Base-by-base conservation (phyloP, 2,329 filamentous ascomycete genomes). In the Elsinoe batatas region DNA sequence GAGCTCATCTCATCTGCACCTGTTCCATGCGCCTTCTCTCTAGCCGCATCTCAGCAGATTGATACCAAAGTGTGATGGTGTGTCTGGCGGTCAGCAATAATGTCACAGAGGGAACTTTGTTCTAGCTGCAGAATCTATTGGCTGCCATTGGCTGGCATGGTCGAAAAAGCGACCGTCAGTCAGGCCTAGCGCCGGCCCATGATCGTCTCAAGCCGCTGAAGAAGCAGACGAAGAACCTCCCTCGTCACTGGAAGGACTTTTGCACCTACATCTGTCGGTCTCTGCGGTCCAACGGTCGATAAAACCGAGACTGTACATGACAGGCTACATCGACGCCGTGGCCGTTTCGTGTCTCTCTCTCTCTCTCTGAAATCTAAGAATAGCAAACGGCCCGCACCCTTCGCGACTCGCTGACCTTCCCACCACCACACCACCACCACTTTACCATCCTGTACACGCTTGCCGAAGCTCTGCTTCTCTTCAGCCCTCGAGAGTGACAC, bases 321-420 rank as follows among this genome's bases (percentile, higher is more conserved):
- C 33, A 35, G 47, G 33, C 26, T 12, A 15, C 37, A 22, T 13
- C 13, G 35, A 38, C 32, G 47, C 47, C 47, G 22, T 51, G 17
- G 32, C 32, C 44, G 44, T 49, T 49, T 49, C 26, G 44, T 51
- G 47, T 51, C 47, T 51, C 47, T 51, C 32, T 51, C 47, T 51
- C 47, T 51, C 47, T 51, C 32, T 51, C 47, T 51, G 47, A 38
- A 51, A 51, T 51, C 53, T 55, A 55, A 55, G 53, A 55, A 55
- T 55, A 55, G 53, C 53, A 46, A 37, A 37, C 53, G 42, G 53
- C 53, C 53, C 53, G 40, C 53, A 33, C 11, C 36, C 47, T 51
- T 33, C 47, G 51, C 51, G 36, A 54, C 38, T 54, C 51, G 51
- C 51, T 54, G 51, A 42, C 51, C 51, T 42, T 54, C 47, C 47